Conservation (phyloP, 176 grass and related monocot species). For the Triticum timopheevii region DNA sequence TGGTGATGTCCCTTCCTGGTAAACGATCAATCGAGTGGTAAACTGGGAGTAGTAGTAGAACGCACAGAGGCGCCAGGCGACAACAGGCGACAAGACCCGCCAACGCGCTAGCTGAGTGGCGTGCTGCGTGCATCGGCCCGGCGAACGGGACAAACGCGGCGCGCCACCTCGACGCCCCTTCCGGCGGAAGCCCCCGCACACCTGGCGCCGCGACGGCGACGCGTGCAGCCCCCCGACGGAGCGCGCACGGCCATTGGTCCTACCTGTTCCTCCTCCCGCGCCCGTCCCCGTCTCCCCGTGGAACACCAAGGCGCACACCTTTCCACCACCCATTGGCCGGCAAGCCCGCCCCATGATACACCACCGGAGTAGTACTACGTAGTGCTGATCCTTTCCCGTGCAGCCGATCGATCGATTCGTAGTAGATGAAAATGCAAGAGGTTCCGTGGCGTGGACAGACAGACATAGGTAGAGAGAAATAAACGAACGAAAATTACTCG, state of each 20-base stretch:
- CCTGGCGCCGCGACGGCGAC: slow-evolving; percentile 37
- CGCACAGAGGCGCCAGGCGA: not conserved
- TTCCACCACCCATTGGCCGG: slow-evolving; percentile 32
- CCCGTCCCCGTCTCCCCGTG: slow-evolving; percentile 8
- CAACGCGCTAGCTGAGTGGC: not conserved
- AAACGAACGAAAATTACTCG: not conserved
- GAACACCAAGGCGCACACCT: slow-evolving; percentile 7
- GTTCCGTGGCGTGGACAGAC: not conserved
- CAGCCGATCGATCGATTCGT: not conserved
- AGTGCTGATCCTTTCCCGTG: not conserved
- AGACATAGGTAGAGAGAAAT: too few species aligned
- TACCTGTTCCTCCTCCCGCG: slow-evolving; percentile 20
- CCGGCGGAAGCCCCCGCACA: slow-evolving; percentile 32
- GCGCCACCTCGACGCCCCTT: slow-evolving; percentile 44
- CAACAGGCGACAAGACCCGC: not conserved
- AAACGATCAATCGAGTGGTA: not conserved
- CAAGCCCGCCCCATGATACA: not conserved
- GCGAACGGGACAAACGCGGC: slow-evolving; percentile 35
- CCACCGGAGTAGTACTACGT: too few species aligned
- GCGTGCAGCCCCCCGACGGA: not conserved
- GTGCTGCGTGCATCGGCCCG: not conserved
- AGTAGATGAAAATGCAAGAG: not conserved
- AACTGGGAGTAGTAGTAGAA: not conserved
- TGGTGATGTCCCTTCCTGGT: not conserved
- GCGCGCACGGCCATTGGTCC: slow-evolving; percentile 10